A percentile compares a stretch with the other conserved stretches of the same genome.
These are phyloP conservation scores for Aspergillus sp. DNA, from an alignment of 2,329 filamentous ascomycete species.

Conservation along the genomic window DNA sequence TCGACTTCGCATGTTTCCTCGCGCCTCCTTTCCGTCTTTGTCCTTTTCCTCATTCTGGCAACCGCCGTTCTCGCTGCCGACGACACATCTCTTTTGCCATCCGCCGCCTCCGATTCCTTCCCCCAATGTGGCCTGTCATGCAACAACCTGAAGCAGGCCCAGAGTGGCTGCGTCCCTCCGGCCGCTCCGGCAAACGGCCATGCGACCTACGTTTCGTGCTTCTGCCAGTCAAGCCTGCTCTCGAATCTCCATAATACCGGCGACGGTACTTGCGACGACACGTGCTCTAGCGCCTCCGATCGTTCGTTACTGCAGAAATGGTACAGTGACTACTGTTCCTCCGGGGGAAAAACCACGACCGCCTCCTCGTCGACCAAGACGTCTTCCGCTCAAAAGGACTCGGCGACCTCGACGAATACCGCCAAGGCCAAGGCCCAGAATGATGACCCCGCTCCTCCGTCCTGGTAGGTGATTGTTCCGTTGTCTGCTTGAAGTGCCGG, in stretches of 20 bases:
- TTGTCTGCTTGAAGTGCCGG: background rate
- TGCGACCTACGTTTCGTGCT: conserved; percentile 65
- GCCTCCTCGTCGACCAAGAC: conserved; percentile 28
- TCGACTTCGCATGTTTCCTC: conserved; percentile 5
- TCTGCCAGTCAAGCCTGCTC: conserved; percentile 67
- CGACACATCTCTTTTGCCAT: conserved; percentile 33
- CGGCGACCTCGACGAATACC: background rate
- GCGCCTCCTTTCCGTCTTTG: conserved; percentile 15
- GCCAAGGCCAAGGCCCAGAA: conserved; percentile 21
- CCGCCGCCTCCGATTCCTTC: conserved; percentile 47
- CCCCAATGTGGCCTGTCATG: conserved; percentile 64
- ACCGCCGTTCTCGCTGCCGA: conserved; percentile 23
- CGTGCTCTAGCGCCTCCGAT: conserved; percentile 55
- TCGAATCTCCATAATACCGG: conserved; percentile 57
- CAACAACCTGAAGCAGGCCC: conserved; percentile 65
- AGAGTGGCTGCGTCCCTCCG: conserved; percentile 66
- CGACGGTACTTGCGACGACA: conserved; percentile 61
- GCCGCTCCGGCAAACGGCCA: conserved; percentile 52
- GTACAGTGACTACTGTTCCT: conserved; percentile 66
- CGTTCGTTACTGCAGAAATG: conserved; percentile 64
- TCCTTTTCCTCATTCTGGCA: conserved; percentile 17
- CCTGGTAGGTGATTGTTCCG: conserved; percentile 25
- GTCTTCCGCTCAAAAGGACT: conserved; percentile 20
- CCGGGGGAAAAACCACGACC: conserved; percentile 41
- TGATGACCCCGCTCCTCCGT: conserved; percentile 11